Conservation (phyloP, 2,329 filamentous ascomycete species). For the Cladosporium austrohemisphaericum region DNA sequence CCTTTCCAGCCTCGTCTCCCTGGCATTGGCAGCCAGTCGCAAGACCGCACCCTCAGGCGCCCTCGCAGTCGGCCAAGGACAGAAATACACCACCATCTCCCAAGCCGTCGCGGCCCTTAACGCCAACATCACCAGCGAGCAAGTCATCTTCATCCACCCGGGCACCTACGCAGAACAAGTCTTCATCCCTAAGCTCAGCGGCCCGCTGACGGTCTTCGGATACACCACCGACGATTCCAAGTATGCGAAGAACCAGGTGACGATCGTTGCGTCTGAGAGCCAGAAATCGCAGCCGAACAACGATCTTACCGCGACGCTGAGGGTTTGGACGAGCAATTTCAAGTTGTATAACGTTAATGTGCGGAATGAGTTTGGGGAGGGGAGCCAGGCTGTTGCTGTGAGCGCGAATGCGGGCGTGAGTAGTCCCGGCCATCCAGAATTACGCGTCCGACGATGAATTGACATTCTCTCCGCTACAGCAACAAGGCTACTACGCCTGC, state of each 20-base stretch:
- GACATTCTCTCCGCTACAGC: too few relatives aligned
- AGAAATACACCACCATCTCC: slow-evolving; percentile 50
- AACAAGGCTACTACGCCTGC: slow-evolving; percentile 57
- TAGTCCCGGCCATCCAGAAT: background rate
- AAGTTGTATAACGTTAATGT: slow-evolving; percentile 63
- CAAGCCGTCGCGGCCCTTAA: slow-evolving; percentile 57
- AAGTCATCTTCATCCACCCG: slow-evolving; percentile 60
- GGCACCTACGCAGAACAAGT: slow-evolving; percentile 62
- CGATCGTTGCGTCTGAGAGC: slow-evolving; percentile 46
- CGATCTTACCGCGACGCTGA: slow-evolving; percentile 52
- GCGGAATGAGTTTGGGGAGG: slow-evolving; percentile 47
- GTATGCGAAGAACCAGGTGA: slow-evolving; percentile 58
- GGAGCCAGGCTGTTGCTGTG: slow-evolving; percentile 53
- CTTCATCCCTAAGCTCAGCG: slow-evolving; percentile 47
- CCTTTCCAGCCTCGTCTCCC: slow-evolving; percentile 17
- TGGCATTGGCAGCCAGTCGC: slow-evolving; percentile 32
- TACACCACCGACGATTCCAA: slow-evolving; percentile 52
- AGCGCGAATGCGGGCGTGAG: slow-evolving; percentile 45
- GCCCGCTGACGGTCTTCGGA: slow-evolving; percentile 55
- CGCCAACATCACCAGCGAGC: slow-evolving; percentile 46
- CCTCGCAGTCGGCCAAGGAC: slow-evolving; percentile 43
- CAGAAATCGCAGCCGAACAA: slow-evolving; percentile 50
- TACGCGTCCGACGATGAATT: too few relatives aligned
- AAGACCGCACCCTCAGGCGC: slow-evolving; percentile 50
- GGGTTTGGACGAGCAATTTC: slow-evolving; percentile 48